Conservation (phyloP, 495 filamentous ascomycete genomes). For the Lasiosphaeriaceae sp. region DNA sequence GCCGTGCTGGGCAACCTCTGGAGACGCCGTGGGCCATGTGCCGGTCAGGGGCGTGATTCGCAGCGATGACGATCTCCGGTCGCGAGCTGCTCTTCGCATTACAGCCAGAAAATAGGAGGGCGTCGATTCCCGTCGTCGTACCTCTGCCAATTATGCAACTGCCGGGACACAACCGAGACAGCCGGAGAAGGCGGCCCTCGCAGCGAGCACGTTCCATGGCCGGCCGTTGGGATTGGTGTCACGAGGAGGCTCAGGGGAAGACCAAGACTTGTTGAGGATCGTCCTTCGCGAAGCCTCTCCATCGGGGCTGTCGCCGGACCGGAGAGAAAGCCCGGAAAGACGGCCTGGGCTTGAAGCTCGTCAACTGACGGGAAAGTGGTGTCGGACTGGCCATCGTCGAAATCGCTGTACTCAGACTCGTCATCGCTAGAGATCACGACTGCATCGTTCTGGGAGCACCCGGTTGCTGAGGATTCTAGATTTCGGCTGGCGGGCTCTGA, state of each 20-base stretch:
- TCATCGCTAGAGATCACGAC: slow-evolving; percentile 2
- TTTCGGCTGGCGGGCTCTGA: too few relatives aligned
- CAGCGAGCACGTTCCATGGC: too few relatives aligned
- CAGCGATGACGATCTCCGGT: not conserved
- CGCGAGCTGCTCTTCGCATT: too few relatives aligned
- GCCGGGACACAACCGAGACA: too few relatives aligned
- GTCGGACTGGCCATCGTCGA: slow-evolving; percentile 4
- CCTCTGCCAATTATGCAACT: not conserved
- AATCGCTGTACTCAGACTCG: not conserved
- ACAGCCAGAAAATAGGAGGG: not conserved
- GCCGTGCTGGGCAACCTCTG: not conserved
- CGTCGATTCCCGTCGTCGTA: not conserved
- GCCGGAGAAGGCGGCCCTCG: too few relatives aligned
- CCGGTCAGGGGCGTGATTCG: not conserved
- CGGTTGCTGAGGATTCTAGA: too few relatives aligned
- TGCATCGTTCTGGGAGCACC: not conserved
- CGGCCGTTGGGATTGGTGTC: too few relatives aligned
- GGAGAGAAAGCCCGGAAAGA: too few relatives aligned
- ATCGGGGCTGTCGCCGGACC: too few relatives aligned
- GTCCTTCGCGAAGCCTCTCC: too few relatives aligned
- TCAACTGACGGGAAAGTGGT: slow-evolving; percentile 3
- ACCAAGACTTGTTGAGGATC: too few relatives aligned
- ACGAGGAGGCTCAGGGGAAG: too few relatives aligned
- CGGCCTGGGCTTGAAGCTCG: not conserved
- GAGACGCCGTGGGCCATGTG: slow-evolving; percentile 1